Base-by-base conservation (phyloP, 768 basidiomycete species). In the Rhizopogon vulgaris region DNA sequence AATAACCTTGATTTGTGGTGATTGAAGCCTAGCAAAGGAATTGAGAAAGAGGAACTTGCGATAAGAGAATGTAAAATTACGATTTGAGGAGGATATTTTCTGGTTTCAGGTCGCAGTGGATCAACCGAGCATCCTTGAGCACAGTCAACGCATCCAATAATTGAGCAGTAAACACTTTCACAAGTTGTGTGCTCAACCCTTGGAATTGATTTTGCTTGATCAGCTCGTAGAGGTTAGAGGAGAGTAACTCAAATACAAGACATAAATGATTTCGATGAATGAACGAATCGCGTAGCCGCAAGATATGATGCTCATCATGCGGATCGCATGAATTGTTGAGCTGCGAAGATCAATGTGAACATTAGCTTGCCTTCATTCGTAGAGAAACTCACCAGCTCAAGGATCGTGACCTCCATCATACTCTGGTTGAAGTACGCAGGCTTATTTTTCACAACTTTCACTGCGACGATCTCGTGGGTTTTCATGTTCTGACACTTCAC, bases 191-290 rank as follows among this genome's bases (percentile, higher is more conserved):
- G 69, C 88, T 91, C 41, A 99, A 74, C 2, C 96, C 96, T 69
- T 96, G 90, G 78, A 98, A 99, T 66, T 94, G 92, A 70, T 99
- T 99, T 73, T 99, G 96, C 75, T 99, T 99, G 82, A 99, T 98
- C 64, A 99, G 80, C 69, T 99, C 96, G 74, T 98, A 99, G 52
- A 99, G 78, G 63, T 99, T 99, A 30, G 93, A 96, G 6, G 93
- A 94, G 9, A 99, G 80, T 43, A 97, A 79, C 69, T 99, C 95
- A 63, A 98, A 98, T 49, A 98, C 95, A 58, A 99, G 87, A 69
- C 96, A 99, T 41, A 99, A 78, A 69, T 99, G 96, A 58, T 80
- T 92, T 62, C 89, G 84, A 72, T 99, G 96, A 52, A 95, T 96
- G 73, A 99, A 99, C 0, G 90, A 91, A 69, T 98, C 96, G 14